A percentile compares a stretch with the other conserved stretches of the same genome.
Conservation (phyloP, 306 rosid species). For the Citrullus colocynthis region DNA sequence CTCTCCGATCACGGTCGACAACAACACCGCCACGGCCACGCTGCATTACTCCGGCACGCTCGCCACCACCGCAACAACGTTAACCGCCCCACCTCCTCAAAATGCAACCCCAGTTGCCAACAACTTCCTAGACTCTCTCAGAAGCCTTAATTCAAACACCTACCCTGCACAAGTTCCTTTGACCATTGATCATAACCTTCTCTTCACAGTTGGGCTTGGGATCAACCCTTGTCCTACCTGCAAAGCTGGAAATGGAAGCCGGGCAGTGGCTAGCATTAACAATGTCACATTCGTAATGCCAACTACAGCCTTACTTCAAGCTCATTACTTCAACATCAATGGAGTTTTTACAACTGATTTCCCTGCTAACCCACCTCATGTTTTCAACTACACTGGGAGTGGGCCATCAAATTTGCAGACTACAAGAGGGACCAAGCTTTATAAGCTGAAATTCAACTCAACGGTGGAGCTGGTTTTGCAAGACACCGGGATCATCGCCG, state of each 20-base stretch:
- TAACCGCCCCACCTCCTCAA: slow-evolving; percentile 52
- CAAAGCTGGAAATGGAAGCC: slow-evolving; percentile 62
- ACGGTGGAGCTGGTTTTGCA: slow-evolving; percentile 61
- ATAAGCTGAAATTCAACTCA: slow-evolving; percentile 36
- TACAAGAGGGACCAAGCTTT: slow-evolving; percentile 35
- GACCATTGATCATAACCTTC: slow-evolving; percentile 43
- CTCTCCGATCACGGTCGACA: slow-evolving; percentile 51
- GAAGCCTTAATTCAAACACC: slow-evolving; percentile 56
- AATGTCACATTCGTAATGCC: slow-evolving; percentile 83
- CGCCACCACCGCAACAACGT: slow-evolving; percentile 24
- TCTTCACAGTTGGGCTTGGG: slow-evolving; percentile 57
- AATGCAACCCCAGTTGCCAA: slow-evolving; percentile 62
- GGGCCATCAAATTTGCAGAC: slow-evolving; percentile 34
- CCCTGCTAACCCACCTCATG: slow-evolving; percentile 43
- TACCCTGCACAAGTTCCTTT: slow-evolving; percentile 59
- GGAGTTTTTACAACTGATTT: slow-evolving; percentile 76
- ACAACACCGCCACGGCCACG: slow-evolving; percentile 55
- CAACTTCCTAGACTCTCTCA: slow-evolving; percentile 32
- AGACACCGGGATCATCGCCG: slow-evolving; percentile 50
- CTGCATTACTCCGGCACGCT: slow-evolving; percentile 47
- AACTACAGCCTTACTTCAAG: slow-evolving; percentile 55
- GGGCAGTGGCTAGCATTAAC: slow-evolving; percentile 54
- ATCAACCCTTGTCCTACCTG: slow-evolving; percentile 59
- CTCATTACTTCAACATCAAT: slow-evolving; percentile 46
- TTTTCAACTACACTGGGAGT: slow-evolving; percentile 42